Evolutionary conservation across 176 grass and related monocot genomes (phyloP), one percentile per base, ranked within the genome.

Genomic region (Otatea glauca): DNA sequence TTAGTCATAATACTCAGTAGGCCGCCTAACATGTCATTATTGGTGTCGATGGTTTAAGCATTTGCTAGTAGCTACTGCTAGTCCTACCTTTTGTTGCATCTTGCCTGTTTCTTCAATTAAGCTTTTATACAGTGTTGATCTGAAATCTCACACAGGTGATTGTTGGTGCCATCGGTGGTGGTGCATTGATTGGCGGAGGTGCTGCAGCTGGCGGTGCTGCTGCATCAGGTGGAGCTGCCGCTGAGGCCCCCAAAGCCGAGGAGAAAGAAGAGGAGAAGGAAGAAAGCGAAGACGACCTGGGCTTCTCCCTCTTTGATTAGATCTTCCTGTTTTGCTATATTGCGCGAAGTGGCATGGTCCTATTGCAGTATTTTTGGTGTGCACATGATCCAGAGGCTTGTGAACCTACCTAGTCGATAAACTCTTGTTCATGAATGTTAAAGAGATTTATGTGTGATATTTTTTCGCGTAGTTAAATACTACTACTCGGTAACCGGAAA

Each of bases 301-400:
- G 94, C 23, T 97, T 97, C 90, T 97, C 92, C 32, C 94, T 97
- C 73, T 97, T 97, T 0, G 94, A 97, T 29, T 97, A 97, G 78
- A 86, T 81, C 20, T 11, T 16, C 5, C 38, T 47, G 45, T 61
- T 69, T 74, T 9, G 29, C 49, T n/a, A 1, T 68, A n/a, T 77
- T 48, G 9, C 38, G 15, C 53, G n/a, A 12, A 3, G 58, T 70
- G 68, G 4, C 48, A 47, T 62, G n/a, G 14, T 25, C 49, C 8
- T 83, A 16, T 70, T 12, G n/a, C 12, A 29, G 69, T 87, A 83
- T 21, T 79, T 87, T 90, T 69, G 67, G 29, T 74, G 75, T 65
- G 0, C 29, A 41, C 45, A 72, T 56, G 18, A 61, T 24, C 58
- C 58, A 62, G 55, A 45, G 64, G 54, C 53, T 34, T 74, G 41